These are phyloP conservation scores for Chytridiales sp. DNA, from an alignment of 371 early-diverging fungal species.

Conservation along the genomic window DNA sequence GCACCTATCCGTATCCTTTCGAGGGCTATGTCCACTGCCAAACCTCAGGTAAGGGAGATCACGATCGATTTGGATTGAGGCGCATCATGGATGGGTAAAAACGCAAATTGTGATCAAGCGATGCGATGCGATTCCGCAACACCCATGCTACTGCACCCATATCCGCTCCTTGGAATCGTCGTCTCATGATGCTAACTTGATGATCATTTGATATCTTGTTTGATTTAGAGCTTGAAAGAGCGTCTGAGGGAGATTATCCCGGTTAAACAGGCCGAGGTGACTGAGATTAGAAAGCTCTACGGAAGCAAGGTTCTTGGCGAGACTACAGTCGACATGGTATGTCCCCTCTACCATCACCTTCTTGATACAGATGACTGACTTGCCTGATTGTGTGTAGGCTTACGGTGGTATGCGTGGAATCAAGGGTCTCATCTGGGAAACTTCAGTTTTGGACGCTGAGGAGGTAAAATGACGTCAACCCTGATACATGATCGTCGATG, in stretches of 20 bases:
- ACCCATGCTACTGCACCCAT: too few species aligned
- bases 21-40: too few species aligned
- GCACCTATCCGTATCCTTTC: too few species aligned
- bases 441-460: slow-evolving; percentile 94
- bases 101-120: too few species aligned
- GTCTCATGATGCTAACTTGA: too few species aligned
- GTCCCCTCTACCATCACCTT: background rate
- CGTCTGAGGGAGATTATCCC: slow-evolving; percentile 91
- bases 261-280: slow-evolving; percentile 90
- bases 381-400: slow-evolving; percentile 41
- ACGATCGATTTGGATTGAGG: too few species aligned
- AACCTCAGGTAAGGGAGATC: too few species aligned
- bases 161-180: too few species aligned
- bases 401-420: slow-evolving; percentile 99
- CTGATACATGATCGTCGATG: background rate
- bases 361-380: background rate
- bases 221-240: slow-evolving; percentile 86
- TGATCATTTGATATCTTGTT: too few species aligned
- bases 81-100: too few species aligned
- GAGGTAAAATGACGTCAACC: slow-evolving; percentile 53
- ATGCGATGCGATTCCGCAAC: too few species aligned
- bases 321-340: slow-evolving; percentile 91
- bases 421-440: slow-evolving; percentile 98
- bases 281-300: slow-evolving; percentile 86
- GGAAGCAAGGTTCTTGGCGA: slow-evolving; percentile 89